phyloP scores from a whole-genome alignment of 108 stramenopile species.

The Cyclotella sp. region DNA sequence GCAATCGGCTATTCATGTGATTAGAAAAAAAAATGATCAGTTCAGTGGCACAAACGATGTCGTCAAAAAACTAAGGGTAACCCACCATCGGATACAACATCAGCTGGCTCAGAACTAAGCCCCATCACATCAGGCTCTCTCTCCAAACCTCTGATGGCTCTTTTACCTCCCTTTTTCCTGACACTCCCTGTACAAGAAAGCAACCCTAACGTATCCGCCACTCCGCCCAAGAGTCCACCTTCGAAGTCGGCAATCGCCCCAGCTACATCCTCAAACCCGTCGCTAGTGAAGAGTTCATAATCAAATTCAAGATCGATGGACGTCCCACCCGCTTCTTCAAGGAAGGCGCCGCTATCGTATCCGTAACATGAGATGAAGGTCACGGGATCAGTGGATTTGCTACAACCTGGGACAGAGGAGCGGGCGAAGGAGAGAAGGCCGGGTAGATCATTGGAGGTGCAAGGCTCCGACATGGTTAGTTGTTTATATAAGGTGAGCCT shows the following conservation, averaged over 20 bases:
- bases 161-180: not conserved
- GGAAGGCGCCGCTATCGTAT: not conserved
- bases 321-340: not conserved
- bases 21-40: not conserved
- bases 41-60: not conserved
- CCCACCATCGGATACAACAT: slow-evolving; percentile 17
- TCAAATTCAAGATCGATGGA: slow-evolving; percentile 12
- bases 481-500: too few relatives aligned
- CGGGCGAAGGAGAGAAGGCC: not conserved
- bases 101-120: slow-evolving; percentile 20
- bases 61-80: not conserved
- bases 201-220: slow-evolving; percentile 23
- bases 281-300: slow-evolving; percentile 22
- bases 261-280: not conserved
- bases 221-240: slow-evolving; percentile 7
- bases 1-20: slow-evolving; percentile 16
- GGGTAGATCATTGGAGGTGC: not conserved
- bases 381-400: not conserved
- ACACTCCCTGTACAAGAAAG: slow-evolving; percentile 12
- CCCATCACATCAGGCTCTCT: slow-evolving; percentile 16
- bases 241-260: slow-evolving; percentile 15
- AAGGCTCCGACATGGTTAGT: not conserved
- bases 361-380: slow-evolving; percentile 10
- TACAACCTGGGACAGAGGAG: not conserved
- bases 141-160: not conserved